A percentile compares a stretch with the other conserved stretches of the same genome.
Conservation (phyloP, 2,329 filamentous ascomycete species). For the Penicillium sp. region DNA sequence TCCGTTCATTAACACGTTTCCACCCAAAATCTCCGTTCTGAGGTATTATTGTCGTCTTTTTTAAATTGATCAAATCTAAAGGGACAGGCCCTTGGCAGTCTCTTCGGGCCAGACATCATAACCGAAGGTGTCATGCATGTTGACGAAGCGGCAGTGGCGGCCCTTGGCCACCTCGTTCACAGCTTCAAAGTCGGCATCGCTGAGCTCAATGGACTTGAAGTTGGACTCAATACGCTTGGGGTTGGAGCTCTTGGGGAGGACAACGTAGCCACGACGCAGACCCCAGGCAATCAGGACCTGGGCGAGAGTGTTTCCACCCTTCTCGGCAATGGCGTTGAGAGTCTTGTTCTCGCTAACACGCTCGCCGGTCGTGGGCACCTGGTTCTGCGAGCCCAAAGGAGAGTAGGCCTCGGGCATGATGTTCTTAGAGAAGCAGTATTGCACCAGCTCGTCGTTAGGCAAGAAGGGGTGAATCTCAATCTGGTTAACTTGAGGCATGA, state of each 20-base stretch:
- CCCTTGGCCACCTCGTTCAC: constrained; percentile 64
- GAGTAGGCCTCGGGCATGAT: constrained; percentile 47
- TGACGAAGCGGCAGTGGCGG: constrained; percentile 69
- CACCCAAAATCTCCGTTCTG: constrained; percentile 6
- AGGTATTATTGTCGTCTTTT: constrained; percentile 6
- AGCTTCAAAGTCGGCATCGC: constrained; percentile 57
- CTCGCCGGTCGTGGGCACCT: constrained; percentile 67
- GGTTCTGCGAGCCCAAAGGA: constrained; percentile 63
- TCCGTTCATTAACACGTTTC: constrained; percentile 16
- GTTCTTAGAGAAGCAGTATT: constrained; percentile 44
- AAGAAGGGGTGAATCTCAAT: constrained; percentile 50
- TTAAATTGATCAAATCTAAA: constrained; percentile 18
- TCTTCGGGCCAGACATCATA: constrained; percentile 69
- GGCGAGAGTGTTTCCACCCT: constrained; percentile 58
- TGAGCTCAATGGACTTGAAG: constrained; percentile 61
- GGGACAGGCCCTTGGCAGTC: constrained; percentile 37
- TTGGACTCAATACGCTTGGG: constrained; percentile 67
- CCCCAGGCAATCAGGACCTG: constrained; percentile 67
- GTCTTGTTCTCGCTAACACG: constrained; percentile 60
- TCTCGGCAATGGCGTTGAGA: constrained; percentile 58
- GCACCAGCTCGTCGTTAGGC: constrained; percentile 45
- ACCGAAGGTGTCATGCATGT: constrained; percentile 79
- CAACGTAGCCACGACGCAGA: constrained; percentile 63
- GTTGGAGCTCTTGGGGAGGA: constrained; percentile 69
- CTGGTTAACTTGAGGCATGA: constrained; percentile 48